A percentile compares a stretch with the other conserved stretches of the same genome.
Conservation (phyloP, 163 green algal species). For the Volvox carteri region DNA sequence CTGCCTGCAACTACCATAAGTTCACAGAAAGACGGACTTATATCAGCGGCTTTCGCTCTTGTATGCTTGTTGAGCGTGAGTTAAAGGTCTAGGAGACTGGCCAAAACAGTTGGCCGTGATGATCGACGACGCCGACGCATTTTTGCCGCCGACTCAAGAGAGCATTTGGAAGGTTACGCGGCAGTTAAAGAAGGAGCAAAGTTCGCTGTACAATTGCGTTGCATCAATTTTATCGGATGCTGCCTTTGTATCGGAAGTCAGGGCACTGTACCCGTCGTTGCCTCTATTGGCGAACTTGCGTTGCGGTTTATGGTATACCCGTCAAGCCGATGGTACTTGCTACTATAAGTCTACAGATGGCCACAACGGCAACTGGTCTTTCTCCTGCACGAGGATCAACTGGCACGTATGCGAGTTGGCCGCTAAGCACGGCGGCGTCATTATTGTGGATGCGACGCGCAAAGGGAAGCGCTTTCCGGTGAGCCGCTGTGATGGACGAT, state of each 20-base stretch:
- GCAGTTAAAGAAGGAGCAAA: conserved; percentile 81
- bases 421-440: conserved; percentile 73
- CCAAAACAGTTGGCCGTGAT: too few species aligned
- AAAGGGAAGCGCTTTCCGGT: conserved; percentile 88
- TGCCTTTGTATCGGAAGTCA: conserved; percentile 86
- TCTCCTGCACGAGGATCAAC: conserved; percentile 93
- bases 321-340: conserved; percentile 85
- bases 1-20: too few species aligned
- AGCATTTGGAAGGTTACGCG: conserved; percentile 72
- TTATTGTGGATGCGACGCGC: conserved; percentile 97
- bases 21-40: too few species aligned
- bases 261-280: conserved; percentile 75
- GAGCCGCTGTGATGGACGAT: background rate
- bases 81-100: too few species aligned
- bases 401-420: conserved; percentile 84
- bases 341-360: conserved; percentile 98
- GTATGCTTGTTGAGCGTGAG: too few species aligned
- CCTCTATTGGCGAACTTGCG: conserved; percentile 93
- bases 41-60: too few species aligned
- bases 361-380: conserved; percentile 91
- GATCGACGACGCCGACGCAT: conserved; percentile 3
- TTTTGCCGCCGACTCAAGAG: background rate
- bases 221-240: conserved; percentile 82
- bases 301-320: conserved; percentile 92
- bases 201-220: conserved; percentile 88